phyloP scores from a whole-genome alignment of 495 filamentous ascomycete species.

The Echria macrotheca region DNA sequence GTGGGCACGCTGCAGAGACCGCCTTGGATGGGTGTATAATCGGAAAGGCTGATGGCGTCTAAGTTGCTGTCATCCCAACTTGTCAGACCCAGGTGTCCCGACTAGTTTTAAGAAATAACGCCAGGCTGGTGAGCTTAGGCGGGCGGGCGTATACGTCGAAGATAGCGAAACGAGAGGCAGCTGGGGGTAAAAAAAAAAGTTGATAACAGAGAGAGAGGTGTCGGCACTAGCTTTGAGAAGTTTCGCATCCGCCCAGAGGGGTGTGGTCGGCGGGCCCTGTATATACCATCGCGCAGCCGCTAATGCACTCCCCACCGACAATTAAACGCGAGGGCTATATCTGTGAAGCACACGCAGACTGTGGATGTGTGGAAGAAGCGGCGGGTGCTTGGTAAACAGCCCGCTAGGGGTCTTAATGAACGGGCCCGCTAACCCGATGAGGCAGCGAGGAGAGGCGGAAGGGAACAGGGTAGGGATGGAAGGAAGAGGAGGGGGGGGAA shows the following conservation, averaged over 20 bases:
- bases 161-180: constrained; percentile 14
- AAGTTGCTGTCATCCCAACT: neutral
- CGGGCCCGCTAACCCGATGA: constrained; percentile 4
- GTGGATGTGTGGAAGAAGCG: neutral
- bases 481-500: too few relatives aligned
- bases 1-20: constrained; percentile 7
- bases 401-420: neutral
- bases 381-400: neutral
- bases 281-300: constrained; percentile 23
- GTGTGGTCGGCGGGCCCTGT: constrained; percentile 18
- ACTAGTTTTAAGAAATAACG: neutral
- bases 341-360: neutral
- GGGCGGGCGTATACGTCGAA: constrained; percentile 3
- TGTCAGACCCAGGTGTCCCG: neutral
- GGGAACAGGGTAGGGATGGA: neutral
- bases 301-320: constrained; percentile 22
- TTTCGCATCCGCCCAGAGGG: constrained; percentile 8
- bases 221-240: constrained; percentile 10
- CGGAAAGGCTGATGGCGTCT: neutral
- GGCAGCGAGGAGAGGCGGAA: constrained; percentile 1
- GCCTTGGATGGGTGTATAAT: neutral
- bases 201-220: constrained; percentile 8
- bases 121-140: neutral
- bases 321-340: constrained; percentile 10
- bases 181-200: constrained; percentile 10